Evolutionary conservation across 768 basidiomycete genomes (phyloP).

Genomic region (Lactifluus subvellereus): DNA sequence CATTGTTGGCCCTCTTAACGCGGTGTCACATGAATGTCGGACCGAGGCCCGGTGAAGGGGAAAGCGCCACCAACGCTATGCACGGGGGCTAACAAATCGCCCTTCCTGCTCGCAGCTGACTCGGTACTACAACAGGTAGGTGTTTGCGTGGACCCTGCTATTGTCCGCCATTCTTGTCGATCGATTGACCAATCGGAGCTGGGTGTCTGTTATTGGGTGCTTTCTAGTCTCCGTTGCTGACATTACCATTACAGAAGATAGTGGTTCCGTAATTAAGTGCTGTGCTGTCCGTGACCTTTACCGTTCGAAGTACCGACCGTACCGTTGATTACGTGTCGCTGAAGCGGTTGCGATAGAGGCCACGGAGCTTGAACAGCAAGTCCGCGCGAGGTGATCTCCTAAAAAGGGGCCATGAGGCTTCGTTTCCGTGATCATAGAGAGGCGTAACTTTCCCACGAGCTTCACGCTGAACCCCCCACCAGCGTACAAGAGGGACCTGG

Average conservation of each 20-base stretch:
- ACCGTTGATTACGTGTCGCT: not conserved
- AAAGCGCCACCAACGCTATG: not conserved
- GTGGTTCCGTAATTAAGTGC: no score
- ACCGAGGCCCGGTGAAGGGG: not conserved
- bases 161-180: conserved; percentile 14
- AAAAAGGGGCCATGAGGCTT: not conserved
- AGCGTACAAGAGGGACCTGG: not conserved
- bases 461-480: not conserved
- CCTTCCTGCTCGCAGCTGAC: not conserved
- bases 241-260: no score
- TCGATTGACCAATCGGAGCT: conserved; percentile 7
- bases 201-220: not conserved
- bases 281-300: not conserved
- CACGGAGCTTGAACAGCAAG: conserved; percentile 1
- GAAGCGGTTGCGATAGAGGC: not conserved
- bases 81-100: not conserved
- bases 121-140: not conserved
- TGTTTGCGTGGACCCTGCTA: not conserved
- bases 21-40: not conserved
- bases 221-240: not conserved
- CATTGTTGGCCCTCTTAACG: not conserved
- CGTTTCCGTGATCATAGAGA: not conserved
- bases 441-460: conserved; percentile 1
- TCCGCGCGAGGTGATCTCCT: conserved; percentile 4
- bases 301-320: not conserved